Evolutionary conservation across 805 yeast species (phyloP), one percentile per base, ranked within the genome.

Genomic region (Candida insectorum): DNA sequence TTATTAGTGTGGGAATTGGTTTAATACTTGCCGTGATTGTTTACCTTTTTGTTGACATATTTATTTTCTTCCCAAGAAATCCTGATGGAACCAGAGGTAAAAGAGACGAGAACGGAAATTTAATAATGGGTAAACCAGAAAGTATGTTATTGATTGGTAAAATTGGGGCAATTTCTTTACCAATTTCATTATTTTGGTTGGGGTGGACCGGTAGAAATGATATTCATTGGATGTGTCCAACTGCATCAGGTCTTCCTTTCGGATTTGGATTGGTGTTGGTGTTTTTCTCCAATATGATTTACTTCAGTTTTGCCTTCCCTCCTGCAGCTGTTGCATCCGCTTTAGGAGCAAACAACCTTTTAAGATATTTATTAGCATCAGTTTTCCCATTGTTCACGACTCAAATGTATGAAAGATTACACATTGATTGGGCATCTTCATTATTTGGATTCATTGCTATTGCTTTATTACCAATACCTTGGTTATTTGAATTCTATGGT

Each of bases 311-410:
- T 69, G 56, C 83, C 4, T 85, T 78, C 56, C 91, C 93, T 17
- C 87, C 91, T 29, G 58, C 78, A 21, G 71, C 73, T 21, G 82
- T 86, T 15, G 95, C 96, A 0, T 80, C 91, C n/a, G 91, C 94
- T 3, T 58, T 86, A 41, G 95, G 95, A 22, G 96, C 95, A 10
- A 88, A 87, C 60, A 85, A 85, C 54, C 65, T 88, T 50, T 58
- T 81, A 37, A 75, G 96, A 61, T 86, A 85, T 52, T 45, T 81
- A 20, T 54, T 83, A 41, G 86, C 94, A 7, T 78, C 86, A 5
- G 85, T 79, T 14, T 81, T 88, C 69, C 96, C 96, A 36, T 66
- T 88, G 39, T 87, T 88, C 61, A 84, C 88, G 1, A 74, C 79
- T 14, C 96, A 87, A 60, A 85, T 88, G 95, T 81, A 82, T 62